Evolutionary conservation across 305 asterid species (phyloP).

Genomic region (Plantago coronopus): DNA sequence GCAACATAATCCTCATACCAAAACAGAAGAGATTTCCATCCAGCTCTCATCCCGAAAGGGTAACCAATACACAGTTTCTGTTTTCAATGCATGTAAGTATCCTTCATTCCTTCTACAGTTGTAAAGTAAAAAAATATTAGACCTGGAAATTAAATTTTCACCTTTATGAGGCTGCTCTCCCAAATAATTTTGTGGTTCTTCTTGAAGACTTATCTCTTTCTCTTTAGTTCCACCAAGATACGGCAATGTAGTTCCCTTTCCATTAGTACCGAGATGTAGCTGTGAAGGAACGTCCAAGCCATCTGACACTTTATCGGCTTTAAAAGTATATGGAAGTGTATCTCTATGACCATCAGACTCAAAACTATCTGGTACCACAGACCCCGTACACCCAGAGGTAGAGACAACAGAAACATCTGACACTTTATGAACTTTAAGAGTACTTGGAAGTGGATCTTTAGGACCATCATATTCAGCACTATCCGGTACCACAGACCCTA

Average conservation of each 20-base stretch:
- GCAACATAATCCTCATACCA: constrained; percentile 18
- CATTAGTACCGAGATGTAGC: constrained; percentile 28
- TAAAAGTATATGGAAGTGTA: constrained; percentile 32
- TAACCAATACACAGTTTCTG: constrained; percentile 15
- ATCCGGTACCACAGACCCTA: constrained; percentile 54
- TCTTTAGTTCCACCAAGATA: constrained; percentile 32
- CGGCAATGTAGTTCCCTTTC: constrained; percentile 32
- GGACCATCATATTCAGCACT: constrained; percentile 60
- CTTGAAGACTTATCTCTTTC: constrained; percentile 25
- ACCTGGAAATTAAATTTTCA: constrained; percentile 10
- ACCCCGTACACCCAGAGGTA: constrained; percentile 31
- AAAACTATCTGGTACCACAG: constrained; percentile 69
- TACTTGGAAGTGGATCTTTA: constrained; percentile 34
- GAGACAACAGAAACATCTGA: constrained; percentile 30
- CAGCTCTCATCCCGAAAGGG: neutral
- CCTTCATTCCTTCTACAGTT: constrained; percentile 17
- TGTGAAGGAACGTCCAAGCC: constrained; percentile 22
- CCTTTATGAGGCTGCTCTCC: constrained; percentile 26
- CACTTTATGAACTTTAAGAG: constrained; percentile 30
- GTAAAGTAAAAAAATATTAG: constrained; percentile 17
- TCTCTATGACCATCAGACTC: constrained; percentile 46
- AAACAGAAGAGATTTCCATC: constrained; percentile 17
- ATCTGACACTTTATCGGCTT: constrained; percentile 29
- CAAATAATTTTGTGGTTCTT: constrained; percentile 20
- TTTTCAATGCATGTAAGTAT: constrained; percentile 5